phyloP scores from a whole-genome alignment of 495 filamentous ascomycete genomes.

The Pseudomonodictys pantanalensis region DNA sequence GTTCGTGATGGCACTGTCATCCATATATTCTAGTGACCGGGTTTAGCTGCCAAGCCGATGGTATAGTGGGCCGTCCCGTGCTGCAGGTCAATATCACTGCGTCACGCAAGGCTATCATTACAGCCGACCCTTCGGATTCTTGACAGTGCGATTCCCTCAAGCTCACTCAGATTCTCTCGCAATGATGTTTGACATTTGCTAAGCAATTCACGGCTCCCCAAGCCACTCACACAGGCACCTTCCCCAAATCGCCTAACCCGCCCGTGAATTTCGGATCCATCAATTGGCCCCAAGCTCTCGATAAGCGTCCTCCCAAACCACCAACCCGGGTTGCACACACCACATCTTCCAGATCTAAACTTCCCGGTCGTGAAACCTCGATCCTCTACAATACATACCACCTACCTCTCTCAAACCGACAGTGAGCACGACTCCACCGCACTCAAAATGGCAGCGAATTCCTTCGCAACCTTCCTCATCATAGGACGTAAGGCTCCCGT shows the following conservation, averaged over 20 bases:
- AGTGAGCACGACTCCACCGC: neutral
- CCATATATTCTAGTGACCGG: too few relatives aligned
- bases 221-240: slow-evolving; percentile 5
- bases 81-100: neutral
- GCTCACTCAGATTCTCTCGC: too few relatives aligned
- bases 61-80: neutral
- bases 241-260: slow-evolving; percentile 7
- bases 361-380: neutral
- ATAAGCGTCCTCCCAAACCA: slow-evolving; percentile 8
- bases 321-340: neutral
- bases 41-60: neutral
- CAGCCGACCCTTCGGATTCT: neutral
- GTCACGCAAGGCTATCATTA: neutral
- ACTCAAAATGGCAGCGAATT: slow-evolving; percentile 29
- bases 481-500: slow-evolving; percentile 71
- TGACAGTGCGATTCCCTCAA: too few relatives aligned
- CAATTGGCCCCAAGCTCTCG: slow-evolving; percentile 15
- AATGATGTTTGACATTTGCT: neutral
- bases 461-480: slow-evolving; percentile 93
- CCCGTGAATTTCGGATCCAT: neutral
- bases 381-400: neutral
- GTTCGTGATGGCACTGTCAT: too few relatives aligned
- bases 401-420: neutral
- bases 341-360: neutral
- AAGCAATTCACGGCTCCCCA: neutral